These are phyloP conservation scores for Plasmodium berghei DNA, from an alignment of 169 alveolate species.

Conservation along the genomic window DNA sequence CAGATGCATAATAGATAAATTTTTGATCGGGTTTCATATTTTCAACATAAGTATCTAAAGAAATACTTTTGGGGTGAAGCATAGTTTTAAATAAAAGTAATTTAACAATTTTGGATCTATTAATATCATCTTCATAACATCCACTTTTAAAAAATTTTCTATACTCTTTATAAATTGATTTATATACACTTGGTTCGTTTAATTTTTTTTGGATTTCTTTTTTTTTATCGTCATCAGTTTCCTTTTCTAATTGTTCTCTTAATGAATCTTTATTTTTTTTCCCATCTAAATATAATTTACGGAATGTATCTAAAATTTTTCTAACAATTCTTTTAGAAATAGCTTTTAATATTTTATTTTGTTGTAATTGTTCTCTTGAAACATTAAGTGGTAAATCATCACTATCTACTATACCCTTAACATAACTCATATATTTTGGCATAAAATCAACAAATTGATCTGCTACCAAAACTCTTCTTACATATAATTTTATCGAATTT, in stretches of 20 bases:
- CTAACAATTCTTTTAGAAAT: conserved; percentile 97
- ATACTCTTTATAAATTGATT: conserved; percentile 94
- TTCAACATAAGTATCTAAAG: conserved; percentile 93
- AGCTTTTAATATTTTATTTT: conserved; percentile 93
- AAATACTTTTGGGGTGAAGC: conserved; percentile 86
- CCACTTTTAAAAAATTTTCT: conserved; percentile 94
- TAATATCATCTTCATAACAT: conserved; percentile 96
- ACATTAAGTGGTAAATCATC: conserved; percentile 97
- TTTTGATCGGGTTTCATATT: conserved; percentile 95
- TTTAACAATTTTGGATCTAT: conserved; percentile 93
- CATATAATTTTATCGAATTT: conserved; percentile 92
- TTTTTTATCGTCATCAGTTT: conserved; percentile 88
- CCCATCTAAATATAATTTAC: conserved; percentile 92
- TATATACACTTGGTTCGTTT: conserved; percentile 83
- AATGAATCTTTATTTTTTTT: conserved; percentile 87
- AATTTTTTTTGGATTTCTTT: conserved; percentile 85
- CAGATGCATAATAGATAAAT: conserved; percentile 94
- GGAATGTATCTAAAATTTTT: conserved; percentile 95
- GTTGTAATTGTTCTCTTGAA: conserved; percentile 94
- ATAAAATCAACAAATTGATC: conserved; percentile 94
- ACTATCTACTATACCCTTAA: conserved; percentile 96
- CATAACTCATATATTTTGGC: conserved; percentile 95
- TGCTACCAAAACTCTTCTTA: conserved; percentile 94
- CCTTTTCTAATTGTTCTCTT: conserved; percentile 86
- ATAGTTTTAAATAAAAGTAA: conserved; percentile 93